phyloP scores from a whole-genome alignment of 2,329 filamentous ascomycete genomes.

The Cyclaneusma minus region DNA sequence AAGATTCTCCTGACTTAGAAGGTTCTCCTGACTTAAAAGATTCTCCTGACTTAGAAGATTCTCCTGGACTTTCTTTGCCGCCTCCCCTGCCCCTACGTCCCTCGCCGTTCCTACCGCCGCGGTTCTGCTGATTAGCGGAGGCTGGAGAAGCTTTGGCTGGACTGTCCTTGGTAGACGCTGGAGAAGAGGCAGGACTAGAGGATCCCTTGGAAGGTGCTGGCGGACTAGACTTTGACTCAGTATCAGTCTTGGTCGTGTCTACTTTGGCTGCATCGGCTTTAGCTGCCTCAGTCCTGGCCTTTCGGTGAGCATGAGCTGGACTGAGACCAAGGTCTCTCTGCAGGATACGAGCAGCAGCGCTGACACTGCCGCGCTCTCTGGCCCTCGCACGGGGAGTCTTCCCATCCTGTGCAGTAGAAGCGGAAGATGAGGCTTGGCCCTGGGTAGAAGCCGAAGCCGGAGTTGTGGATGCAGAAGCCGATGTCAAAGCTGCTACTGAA shows the following conservation, averaged over 20 bases:
- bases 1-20: too few species aligned
- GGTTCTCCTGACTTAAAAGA: too few species aligned
- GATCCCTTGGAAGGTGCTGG: conserved; percentile 2
- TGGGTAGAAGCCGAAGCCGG: conserved; percentile 25
- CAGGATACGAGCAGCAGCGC: conserved; percentile 46
- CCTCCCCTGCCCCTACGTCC: too few species aligned
- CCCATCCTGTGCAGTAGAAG: conserved; percentile 18
- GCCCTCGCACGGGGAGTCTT: conserved; percentile 38
- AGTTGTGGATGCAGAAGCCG: conserved; percentile 4
- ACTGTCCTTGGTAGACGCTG: conserved; percentile 1
- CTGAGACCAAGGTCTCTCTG: conserved; percentile 52
- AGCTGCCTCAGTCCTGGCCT: conserved; percentile 37
- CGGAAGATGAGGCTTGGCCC: conserved; percentile 16
- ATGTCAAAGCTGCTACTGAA: conserved; percentile 22
- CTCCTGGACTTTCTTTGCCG: too few species aligned
- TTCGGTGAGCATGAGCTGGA: conserved; percentile 44
- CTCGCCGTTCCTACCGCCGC: too few species aligned
- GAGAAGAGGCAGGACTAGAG: conserved; percentile 4
- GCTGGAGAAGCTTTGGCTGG: conserved; percentile 3
- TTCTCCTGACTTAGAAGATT: too few species aligned
- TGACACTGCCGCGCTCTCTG: conserved; percentile 29
- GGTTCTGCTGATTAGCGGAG: too few species aligned
- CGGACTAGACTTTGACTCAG: conserved; percentile 4
- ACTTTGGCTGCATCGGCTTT: conserved; percentile 16
- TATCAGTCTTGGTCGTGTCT: conserved; percentile 10